A percentile compares a stretch with the other conserved stretches of the same genome.
Evolutionary conservation across 805 yeast genomes (phyloP).

Genomic region (Nakazawaea ambrosiae): DNA sequence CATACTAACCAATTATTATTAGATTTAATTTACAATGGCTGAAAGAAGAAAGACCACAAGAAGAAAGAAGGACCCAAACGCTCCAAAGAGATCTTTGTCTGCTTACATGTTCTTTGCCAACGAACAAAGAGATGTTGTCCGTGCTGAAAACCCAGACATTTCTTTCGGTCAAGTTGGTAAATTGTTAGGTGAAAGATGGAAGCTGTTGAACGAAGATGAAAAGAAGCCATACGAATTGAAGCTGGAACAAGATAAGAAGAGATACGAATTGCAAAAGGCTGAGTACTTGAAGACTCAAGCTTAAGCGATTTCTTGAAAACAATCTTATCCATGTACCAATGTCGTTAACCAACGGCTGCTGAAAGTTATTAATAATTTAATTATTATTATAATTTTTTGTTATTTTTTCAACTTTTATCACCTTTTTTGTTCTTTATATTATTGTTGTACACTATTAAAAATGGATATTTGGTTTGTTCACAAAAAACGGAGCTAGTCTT

Average conservation of each 20-base stretch:
- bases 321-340: too few relatives aligned
- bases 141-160: constrained; percentile 95
- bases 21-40: constrained; percentile 20
- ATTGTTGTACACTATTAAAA: too few relatives aligned
- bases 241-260: constrained; percentile 94
- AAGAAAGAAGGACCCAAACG: constrained; percentile 76
- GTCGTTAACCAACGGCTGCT: too few relatives aligned
- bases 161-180: constrained; percentile 94
- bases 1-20: too few relatives aligned
- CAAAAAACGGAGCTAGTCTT: too few relatives aligned
- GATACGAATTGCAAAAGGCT: constrained; percentile 95
- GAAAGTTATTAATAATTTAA: too few relatives aligned
- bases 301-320: constrained; percentile 1
- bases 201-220: constrained; percentile 75
- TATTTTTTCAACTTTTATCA: too few relatives aligned
- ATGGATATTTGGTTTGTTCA: too few relatives aligned
- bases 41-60: constrained; percentile 22
- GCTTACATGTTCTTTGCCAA: constrained; percentile 99
- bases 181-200: constrained; percentile 94
- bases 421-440: too few relatives aligned
- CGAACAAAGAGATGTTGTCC: constrained; percentile 92
- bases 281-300: constrained; percentile 44
- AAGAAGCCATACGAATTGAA: constrained; percentile 87
- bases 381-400: too few relatives aligned
- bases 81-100: constrained; percentile 97